Percentiles rank a stretch among this genome's conserved stretches.
phyloP scores from a whole-genome alignment of 2,329 filamentous ascomycete genomes.

The Ophiostoma quercus region DNA sequence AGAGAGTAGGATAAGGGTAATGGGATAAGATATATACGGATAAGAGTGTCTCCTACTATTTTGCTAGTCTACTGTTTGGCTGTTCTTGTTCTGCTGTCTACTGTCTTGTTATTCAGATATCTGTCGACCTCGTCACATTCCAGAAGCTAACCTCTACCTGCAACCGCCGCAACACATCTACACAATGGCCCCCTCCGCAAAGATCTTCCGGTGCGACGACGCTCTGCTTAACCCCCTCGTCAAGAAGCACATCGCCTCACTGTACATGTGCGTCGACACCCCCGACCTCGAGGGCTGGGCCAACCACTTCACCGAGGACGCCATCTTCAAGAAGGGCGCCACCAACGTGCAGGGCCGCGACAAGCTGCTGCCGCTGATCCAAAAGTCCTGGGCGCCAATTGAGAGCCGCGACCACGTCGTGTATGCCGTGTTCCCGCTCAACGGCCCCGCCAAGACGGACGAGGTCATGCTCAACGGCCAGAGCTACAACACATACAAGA shows the following conservation, averaged over 20 bases:
- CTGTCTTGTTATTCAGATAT: not conserved
- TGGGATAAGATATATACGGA: not conserved
- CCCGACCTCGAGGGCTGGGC: constrained; percentile 20
- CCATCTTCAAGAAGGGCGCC: constrained; percentile 24
- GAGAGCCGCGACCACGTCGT: constrained; percentile 23
- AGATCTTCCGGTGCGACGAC: constrained; percentile 24
- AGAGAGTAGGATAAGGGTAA: not conserved
- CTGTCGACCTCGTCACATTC: not conserved
- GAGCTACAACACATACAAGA: constrained; percentile 23
- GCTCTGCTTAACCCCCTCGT: constrained; percentile 21
- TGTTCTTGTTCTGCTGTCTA: not conserved
- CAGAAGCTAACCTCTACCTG: not conserved
- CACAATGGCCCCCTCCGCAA: constrained; percentile 20
- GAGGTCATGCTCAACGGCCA: constrained; percentile 25
- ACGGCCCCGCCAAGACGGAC: constrained; percentile 18
- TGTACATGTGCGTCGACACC: constrained; percentile 24
- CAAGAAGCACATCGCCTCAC: constrained; percentile 23
- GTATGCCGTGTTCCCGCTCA: constrained; percentile 24
- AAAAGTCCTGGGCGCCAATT: constrained; percentile 21
- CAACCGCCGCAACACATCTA: not conserved
- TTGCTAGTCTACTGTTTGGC: not conserved
- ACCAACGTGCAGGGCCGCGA: constrained; percentile 22
- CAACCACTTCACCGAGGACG: constrained; percentile 24
- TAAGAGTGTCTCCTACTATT: not conserved
- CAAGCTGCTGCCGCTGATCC: constrained; percentile 19